Base-by-base conservation (phyloP, 805 yeast species). In the Saccharomycopsis fodiens region DNA sequence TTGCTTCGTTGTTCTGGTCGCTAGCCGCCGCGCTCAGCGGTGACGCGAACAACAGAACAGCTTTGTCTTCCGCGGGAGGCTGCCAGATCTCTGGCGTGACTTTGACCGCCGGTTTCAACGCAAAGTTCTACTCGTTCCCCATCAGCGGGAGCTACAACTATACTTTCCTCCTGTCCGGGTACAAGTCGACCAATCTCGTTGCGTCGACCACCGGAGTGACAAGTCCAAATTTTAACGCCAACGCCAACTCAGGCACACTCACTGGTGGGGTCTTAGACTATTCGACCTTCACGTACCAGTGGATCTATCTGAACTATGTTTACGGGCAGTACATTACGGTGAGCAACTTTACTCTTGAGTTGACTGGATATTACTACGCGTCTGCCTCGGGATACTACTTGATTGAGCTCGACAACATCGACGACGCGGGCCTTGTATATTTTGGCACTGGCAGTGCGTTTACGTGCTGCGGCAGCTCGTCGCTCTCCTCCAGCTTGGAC, bases 401-500 rank as follows among this genome's bases (percentile, higher is more conserved):
- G 0, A 52, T 63, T 37, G 23, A 41, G 7, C 42, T 61, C 15
- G 25, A 37, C 4, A 20, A 32, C 3, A 55, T 58, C 23, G 68
- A 63, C 54, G 67, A 64, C 50, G 49, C 55, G 16, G 62, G 54
- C 8, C 50, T 57, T 52, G 51, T 63, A 15, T 53, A 54, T 40
- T 37, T 63, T 48, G 68, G 65, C 42, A 42, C 44, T 34, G 52
- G 55, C n/a, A 52, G 51, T 42, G 66, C 62, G 3, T 63, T 60
- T 35, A 54, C 47, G 8, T 64, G 68, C 52, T 64, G 68, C 54
- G 48, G 54, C 19, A 52, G 23, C 21, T 23, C 8, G 5, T 6
- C 21, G 8, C 21, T 17, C 12, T 7, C 21, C n/a, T 17, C 22
- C 13, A 25, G 21, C 15, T 36, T 27, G 3, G 15, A 21, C 39